phyloP scores from a whole-genome alignment of 805 yeast species.

The Monosporozyma servazzii region DNA sequence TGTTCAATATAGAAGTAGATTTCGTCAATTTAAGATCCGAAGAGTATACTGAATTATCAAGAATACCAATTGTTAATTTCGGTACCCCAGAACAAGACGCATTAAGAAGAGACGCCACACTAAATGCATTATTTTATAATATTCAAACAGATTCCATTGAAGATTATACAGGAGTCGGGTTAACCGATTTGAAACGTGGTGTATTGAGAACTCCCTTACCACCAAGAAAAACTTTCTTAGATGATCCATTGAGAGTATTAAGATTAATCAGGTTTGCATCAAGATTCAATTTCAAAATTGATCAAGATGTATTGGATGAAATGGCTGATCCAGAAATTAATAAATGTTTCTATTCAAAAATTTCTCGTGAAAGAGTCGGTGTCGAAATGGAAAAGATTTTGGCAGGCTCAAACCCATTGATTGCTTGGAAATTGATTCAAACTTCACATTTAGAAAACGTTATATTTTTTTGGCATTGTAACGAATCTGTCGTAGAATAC shows the following conservation, averaged over 20 bases:
- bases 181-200: constrained; percentile 61
- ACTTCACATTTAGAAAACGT: constrained; percentile 46
- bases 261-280: constrained; percentile 81
- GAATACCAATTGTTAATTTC: constrained; percentile 75
- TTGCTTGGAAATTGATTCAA: constrained; percentile 54
- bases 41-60: constrained; percentile 67
- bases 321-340: constrained; percentile 57
- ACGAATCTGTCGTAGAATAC: constrained; percentile 13
- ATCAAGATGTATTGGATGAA: constrained; percentile 45
- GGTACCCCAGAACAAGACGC: constrained; percentile 95
- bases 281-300: constrained; percentile 62
- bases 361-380: constrained; percentile 86
- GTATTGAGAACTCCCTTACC: constrained; percentile 79
- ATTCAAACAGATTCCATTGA: constrained; percentile 60
- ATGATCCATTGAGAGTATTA: constrained; percentile 87
- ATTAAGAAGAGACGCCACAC: constrained; percentile 85
- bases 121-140: constrained; percentile 87
- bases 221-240: constrained; percentile 77
- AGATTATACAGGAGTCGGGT: constrained; percentile 73
- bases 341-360: constrained; percentile 54
- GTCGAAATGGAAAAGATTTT: constrained; percentile 73
- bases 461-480: constrained; percentile 42
- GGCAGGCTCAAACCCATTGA: constrained; percentile 48
- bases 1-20: constrained; percentile 80
- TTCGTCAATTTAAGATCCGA: constrained; percentile 88